phyloP scores from a whole-genome alignment of 2,329 filamentous ascomycete species.

The Sphaerulina musiva region DNA sequence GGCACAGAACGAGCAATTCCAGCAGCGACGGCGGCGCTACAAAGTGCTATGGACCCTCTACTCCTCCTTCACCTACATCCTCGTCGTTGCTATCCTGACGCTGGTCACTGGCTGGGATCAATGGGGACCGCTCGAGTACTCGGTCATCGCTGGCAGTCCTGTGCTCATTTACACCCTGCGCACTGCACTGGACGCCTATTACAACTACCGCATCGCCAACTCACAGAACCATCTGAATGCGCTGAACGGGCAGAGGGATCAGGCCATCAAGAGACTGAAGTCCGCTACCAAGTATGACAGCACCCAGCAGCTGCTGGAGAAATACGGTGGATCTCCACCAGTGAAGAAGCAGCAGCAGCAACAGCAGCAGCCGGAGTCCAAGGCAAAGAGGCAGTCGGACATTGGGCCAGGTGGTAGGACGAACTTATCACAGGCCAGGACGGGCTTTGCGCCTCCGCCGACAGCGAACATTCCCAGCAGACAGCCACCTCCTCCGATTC shows the following conservation, averaged over 20 bases:
- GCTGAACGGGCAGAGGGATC: slow-evolving; percentile 69
- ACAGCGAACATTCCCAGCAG: slow-evolving; percentile 57
- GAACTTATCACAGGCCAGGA: slow-evolving; percentile 43
- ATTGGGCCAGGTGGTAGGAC: slow-evolving; percentile 14
- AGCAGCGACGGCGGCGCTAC: slow-evolving; percentile 66
- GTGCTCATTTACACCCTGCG: slow-evolving; percentile 66
- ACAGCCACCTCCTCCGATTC: slow-evolving; percentile 14
- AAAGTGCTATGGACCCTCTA: slow-evolving; percentile 88
- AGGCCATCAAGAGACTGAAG: slow-evolving; percentile 90
- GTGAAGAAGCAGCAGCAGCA: slow-evolving; percentile 19
- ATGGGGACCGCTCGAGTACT: slow-evolving; percentile 71
- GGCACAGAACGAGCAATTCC: slow-evolving; percentile 64
- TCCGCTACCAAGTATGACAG: slow-evolving; percentile 93
- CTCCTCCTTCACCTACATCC: slow-evolving; percentile 79
- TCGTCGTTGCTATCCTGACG: slow-evolving; percentile 73
- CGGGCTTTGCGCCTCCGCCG: slow-evolving; percentile 54
- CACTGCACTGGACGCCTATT: slow-evolving; percentile 60
- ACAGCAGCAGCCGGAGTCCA: slow-evolving; percentile 34
- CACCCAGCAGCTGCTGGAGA: slow-evolving; percentile 85
- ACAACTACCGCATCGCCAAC: slow-evolving; percentile 70
- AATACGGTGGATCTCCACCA: slow-evolving; percentile 67
- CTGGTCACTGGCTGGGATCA: slow-evolving; percentile 79
- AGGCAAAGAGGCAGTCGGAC: slow-evolving; percentile 25
- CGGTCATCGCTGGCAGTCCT: slow-evolving; percentile 69
- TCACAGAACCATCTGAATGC: slow-evolving; percentile 64